Evolutionary conservation across 2,329 filamentous ascomycete species (phyloP), one percentile per base, ranked within the genome.

Genomic region (Fusarium armeniacum): DNA sequence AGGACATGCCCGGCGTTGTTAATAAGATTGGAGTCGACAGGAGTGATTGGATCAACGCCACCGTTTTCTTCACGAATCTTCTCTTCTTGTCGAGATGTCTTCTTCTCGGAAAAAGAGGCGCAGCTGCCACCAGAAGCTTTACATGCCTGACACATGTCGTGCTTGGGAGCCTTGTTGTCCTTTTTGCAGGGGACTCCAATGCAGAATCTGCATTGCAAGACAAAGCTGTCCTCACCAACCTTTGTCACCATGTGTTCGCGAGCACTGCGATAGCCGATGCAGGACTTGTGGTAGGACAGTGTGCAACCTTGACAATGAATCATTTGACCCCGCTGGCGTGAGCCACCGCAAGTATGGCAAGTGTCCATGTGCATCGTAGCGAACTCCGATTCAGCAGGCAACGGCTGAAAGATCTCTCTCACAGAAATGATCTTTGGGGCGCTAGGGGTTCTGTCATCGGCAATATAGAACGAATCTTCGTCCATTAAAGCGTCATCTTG

Each of bases 201-300:
- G 77, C 96, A 99, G 59, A 90, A 91, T 70, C 90, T 91, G 81
- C 96, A 99, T 77, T 99, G 96, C 40, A 99, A 82, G 18, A 99
- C 90, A 73, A 97, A 98, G 38, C 91, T 81, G 3, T 91, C 89
- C 1, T 91, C 83, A 3, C 84, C 90, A 54, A 98, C 80, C 78
- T 98, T 99, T 26, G 94, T 98, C 12, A 93, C 93, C 36, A 96
- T 82, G 77, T 98, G 96, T n/a, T 97, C 93, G 64, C 96, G 87
- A 15, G 78, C 83, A 53, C 86, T 87, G 51, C 96, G 88, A 50
- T 85, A 83, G 2, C 95, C 94, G 30, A 99, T 84, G 76, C 96
- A 99, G 41, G 81, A 82, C 78, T 92, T 93, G 80, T 99, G 96
- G 72, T 93, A 97, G 0, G 92, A 86, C 49, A 90, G 84, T 3